Evolutionary conservation across 352 stramenopile genomes (phyloP).

Genomic region (Pythium myriotylum): DNA sequence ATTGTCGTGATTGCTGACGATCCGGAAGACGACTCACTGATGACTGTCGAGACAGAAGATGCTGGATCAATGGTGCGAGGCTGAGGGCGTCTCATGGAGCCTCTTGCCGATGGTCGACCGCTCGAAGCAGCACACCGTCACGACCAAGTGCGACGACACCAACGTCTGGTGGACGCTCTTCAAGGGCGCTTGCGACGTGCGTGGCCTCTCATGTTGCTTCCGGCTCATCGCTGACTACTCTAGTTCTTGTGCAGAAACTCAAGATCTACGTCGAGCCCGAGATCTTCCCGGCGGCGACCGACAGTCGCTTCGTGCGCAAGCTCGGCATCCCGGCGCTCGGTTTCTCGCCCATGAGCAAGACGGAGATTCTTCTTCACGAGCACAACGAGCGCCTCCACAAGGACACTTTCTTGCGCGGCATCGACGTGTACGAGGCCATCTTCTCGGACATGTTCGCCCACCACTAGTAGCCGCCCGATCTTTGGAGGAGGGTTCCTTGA

Average conservation of each 20-base stretch:
- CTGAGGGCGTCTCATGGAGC: constrained; percentile 83
- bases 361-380: constrained; percentile 94
- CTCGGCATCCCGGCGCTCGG: constrained; percentile 91
- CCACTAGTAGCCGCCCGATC: constrained; percentile 6
- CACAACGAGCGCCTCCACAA: constrained; percentile 95
- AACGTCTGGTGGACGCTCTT: constrained; percentile 63
- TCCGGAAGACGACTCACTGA: background rate
- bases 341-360: constrained; percentile 95
- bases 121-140: constrained; percentile 56
- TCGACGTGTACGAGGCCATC: constrained; percentile 80
- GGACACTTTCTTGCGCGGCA: constrained; percentile 90
- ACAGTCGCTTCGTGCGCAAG: constrained; percentile 91
- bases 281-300: constrained; percentile 94
- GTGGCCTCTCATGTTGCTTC: background rate
- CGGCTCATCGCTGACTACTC: too few relatives aligned
- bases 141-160: constrained; percentile 48
- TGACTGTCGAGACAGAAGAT: constrained; percentile 39
- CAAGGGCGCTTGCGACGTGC: constrained; percentile 35
- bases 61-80: constrained; percentile 90
- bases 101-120: constrained; percentile 38
- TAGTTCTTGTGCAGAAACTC: constrained; percentile 20
- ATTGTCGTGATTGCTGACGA: too few relatives aligned
- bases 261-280: constrained; percentile 76
- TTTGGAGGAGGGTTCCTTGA: too few relatives aligned
- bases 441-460: constrained; percentile 52